These are phyloP conservation scores for Thymus quinquecostatus DNA, from an alignment of 257 asterid species.

Conservation along the genomic window DNA sequence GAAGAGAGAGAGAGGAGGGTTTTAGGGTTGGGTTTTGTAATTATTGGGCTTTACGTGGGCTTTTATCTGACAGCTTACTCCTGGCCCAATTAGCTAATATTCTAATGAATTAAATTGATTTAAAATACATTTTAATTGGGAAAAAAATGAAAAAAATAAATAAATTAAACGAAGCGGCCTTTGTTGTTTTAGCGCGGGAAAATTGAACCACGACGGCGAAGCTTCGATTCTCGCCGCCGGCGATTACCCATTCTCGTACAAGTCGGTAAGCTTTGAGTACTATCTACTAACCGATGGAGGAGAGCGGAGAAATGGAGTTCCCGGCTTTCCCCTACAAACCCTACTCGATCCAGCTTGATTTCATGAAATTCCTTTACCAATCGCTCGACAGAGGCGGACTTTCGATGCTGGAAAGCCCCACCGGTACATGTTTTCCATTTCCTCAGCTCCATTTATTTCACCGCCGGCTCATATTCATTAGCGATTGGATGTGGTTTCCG, in stretches of 20 bases:
- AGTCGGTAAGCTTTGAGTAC: slow-evolving; percentile 11
- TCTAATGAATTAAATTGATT: no score
- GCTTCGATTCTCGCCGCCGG: slow-evolving; percentile 1
- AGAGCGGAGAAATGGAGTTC: slow-evolving; percentile 42
- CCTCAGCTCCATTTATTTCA: no score
- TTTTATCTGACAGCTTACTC: no score
- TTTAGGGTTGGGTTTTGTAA: slow-evolving; percentile 44
- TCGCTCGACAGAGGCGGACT: slow-evolving; percentile 90
- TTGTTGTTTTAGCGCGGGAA: slow-evolving; percentile 37
- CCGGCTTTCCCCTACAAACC: slow-evolving; percentile 87
- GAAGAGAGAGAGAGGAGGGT: slow-evolving; percentile 19
- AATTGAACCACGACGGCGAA: background rate
- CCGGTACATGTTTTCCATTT: slow-evolving; percentile 49
- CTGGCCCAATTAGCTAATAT: background rate
- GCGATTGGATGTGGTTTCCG: background rate
- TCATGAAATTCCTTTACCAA: slow-evolving; percentile 80
- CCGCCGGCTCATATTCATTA: background rate
- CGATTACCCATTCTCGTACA: background rate
- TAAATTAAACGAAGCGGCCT: background rate
- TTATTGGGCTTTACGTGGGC: slow-evolving; percentile 31
- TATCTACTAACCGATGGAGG: slow-evolving; percentile 29
- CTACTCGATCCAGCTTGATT: slow-evolving; percentile 88
- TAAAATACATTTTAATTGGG: no score
- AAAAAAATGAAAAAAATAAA: no score
- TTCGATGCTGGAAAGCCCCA: slow-evolving; percentile 98